These are phyloP conservation scores for Apostasia shenzhenica DNA, from an alignment of 106 monocot genomes.

Conservation along the genomic window DNA sequence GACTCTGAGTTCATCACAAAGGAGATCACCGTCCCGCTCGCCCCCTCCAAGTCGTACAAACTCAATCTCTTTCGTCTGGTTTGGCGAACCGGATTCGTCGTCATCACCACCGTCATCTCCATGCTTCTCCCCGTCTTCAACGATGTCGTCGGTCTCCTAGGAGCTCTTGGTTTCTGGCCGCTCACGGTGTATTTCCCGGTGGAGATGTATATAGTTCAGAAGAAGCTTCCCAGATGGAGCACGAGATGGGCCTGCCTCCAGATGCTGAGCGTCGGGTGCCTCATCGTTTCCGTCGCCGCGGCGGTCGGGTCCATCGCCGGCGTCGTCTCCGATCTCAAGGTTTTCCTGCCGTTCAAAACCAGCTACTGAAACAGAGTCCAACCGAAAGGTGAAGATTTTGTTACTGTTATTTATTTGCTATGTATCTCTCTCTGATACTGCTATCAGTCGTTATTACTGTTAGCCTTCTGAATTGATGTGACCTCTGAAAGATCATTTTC, in stretches of 20 bases:
- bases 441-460: too few species aligned
- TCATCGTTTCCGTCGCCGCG: slow-evolving; percentile 39
- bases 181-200: slow-evolving; percentile 77
- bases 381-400: background rate
- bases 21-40: slow-evolving; percentile 16
- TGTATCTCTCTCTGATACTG: too few species aligned
- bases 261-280: slow-evolving; percentile 59
- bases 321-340: slow-evolving; percentile 44
- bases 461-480: too few species aligned
- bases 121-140: slow-evolving; percentile 88
- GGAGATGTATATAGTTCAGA: slow-evolving; percentile 77
- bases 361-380: slow-evolving; percentile 4
- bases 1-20: slow-evolving; percentile 33
- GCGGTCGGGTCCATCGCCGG: slow-evolving; percentile 60
- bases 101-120: slow-evolving; percentile 53
- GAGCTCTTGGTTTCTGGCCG: slow-evolving; percentile 77
- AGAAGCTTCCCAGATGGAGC: slow-evolving; percentile 53
- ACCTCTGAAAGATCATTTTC: too few species aligned
- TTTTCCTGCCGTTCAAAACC: slow-evolving; percentile 57
- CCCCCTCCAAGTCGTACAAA: slow-evolving; percentile 9
- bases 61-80: slow-evolving; percentile 52
- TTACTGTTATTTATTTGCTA: background rate
- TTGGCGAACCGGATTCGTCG: slow-evolving; percentile 59
- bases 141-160: slow-evolving; percentile 70
- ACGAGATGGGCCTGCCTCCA: slow-evolving; percentile 55